Evolutionary conservation across 1,284 basidiomycete genomes (phyloP), one percentile per base, ranked within the genome.

Genomic region (Sphaerobolus stellatus): DNA sequence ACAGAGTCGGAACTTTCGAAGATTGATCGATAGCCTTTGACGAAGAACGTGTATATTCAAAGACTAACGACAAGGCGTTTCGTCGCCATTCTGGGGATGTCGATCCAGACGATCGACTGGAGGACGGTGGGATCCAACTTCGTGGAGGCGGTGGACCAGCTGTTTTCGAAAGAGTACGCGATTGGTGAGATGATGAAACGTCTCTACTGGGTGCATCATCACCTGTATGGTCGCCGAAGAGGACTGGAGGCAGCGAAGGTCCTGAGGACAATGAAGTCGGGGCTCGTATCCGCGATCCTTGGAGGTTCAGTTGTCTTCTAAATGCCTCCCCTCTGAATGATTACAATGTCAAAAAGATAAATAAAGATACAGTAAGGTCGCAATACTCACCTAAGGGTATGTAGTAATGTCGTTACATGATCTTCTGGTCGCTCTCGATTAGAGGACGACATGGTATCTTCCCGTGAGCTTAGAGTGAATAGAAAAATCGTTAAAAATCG

Each of bases 281-380:
- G 25, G 20, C 45, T 25, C 9, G 29, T 24, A 9, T 11, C 18
- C n/a, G 18, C 13, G 18, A 30, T 18, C 46, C 46, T 28, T 14
- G 25, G 13, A 54, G 44, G 22, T 54, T 54, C 3, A 40, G 52
- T 28, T 48, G 52, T 14, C 36, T 44, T 11, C 52, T 33, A 31
- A 48, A 48, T 25, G 52, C 52, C 20, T 54, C 52, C n/a, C 52
- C 52, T 54, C 52, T 54, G 24, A 5, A 47, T 24, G n/a, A 47
- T n/a, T 47, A 48, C 20, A 48, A 48, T 22, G 30, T 36, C 20
- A 47, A 29, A 30, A n/a, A 54, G 24, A 18, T 31, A 6, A 11
- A 5, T 25, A 5, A 22, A n/a, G 22, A 33, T 41, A 7, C 4
- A 36, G 22, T 3, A 31, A 24, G 28, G 41, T 24, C 13, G 13